phyloP scores from a whole-genome alignment of 164 flowering plant genomes.

The Chloranthus sessilifolius region DNA sequence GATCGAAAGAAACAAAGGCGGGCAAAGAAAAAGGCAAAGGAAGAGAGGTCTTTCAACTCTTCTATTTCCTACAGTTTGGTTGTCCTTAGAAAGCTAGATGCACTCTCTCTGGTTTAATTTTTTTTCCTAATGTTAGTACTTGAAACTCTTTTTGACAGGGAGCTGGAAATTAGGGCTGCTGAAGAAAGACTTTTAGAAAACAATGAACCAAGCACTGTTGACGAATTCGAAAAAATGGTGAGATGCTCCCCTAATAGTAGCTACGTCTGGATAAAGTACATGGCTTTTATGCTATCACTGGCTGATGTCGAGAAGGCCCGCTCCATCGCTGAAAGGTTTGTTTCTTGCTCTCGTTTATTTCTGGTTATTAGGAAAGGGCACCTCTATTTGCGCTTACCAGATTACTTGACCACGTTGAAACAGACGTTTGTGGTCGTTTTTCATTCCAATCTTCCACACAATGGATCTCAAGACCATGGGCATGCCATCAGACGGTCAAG shows the following conservation, averaged over 20 bases:
- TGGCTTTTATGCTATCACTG: constrained; percentile 60
- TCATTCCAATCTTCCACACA: too few relatives aligned
- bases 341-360: background rate
- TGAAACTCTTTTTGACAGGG: constrained; percentile 41
- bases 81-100: background rate
- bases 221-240: constrained; percentile 86
- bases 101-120: background rate
- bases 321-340: constrained; percentile 86
- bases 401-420: too few relatives aligned
- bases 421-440: too few relatives aligned
- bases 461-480: too few relatives aligned
- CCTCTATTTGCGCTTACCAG: too few relatives aligned
- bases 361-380: too few relatives aligned
- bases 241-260: constrained; percentile 92
- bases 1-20: constrained; percentile 41
- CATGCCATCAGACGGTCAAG: too few relatives aligned
- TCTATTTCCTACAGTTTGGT: background rate
- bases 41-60: constrained; percentile 42
- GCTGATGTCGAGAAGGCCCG: constrained; percentile 86
- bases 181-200: constrained; percentile 70
- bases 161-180: constrained; percentile 74
- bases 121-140: background rate
- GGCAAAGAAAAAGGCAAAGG: constrained; percentile 61
- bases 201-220: constrained; percentile 64
- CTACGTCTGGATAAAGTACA: constrained; percentile 87